Conservation (phyloP, 148 eudicot genomes). For the Persicaria maculosa region DNA sequence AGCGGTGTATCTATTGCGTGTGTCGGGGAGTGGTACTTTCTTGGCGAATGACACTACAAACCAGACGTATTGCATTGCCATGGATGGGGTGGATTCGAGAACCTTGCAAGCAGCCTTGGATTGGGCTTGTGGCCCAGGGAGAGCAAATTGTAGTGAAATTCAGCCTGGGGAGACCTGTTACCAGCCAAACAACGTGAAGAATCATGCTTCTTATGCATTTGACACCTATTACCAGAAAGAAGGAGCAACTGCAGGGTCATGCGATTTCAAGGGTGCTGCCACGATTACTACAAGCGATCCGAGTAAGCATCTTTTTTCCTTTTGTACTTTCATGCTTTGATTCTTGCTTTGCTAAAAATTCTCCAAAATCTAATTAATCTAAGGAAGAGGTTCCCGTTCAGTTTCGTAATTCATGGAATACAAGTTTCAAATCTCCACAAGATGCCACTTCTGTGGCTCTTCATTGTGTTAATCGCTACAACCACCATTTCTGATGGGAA, state of each 20-base stretch:
- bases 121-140: conserved; percentile 98
- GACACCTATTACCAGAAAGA: conserved; percentile 85
- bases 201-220: conserved; percentile 87
- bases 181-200: conserved; percentile 63
- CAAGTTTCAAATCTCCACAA: too few species aligned
- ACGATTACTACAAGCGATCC: conserved; percentile 82
- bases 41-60: conserved; percentile 87
- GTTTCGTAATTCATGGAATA: too few species aligned
- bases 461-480: neutral
- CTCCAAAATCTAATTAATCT: neutral
- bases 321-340: neutral
- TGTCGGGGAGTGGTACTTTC: conserved; percentile 76
- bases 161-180: conserved; percentile 87
- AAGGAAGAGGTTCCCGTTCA: neutral
- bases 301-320: conserved; percentile 41
- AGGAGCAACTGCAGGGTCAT: conserved; percentile 57
- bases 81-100: conserved; percentile 53
- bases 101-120: conserved; percentile 80
- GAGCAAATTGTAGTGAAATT: conserved; percentile 81
- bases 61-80: conserved; percentile 67
- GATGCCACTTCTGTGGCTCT: neutral
- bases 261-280: conserved; percentile 91
- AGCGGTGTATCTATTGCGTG: conserved; percentile 61
- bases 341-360: neutral
- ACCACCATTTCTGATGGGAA: neutral